Conservation (phyloP, 805 yeast species). For the Metschnikowia henanensis region DNA sequence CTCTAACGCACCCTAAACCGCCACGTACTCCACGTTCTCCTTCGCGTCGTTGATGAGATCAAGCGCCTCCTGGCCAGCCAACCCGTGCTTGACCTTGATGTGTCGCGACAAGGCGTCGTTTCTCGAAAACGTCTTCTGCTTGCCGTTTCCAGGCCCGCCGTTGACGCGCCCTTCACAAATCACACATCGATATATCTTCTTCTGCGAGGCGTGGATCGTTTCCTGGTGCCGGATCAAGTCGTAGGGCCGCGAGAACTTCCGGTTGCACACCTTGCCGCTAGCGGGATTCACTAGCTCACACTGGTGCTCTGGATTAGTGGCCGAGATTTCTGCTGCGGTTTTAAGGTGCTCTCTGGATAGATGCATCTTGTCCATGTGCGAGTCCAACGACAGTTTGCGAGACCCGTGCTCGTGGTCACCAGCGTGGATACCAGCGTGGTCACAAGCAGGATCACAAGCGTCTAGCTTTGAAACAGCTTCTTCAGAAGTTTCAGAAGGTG, state of each 20-base stretch:
- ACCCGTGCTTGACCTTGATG: slow-evolving; percentile 80
- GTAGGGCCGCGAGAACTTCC: slow-evolving; percentile 62
- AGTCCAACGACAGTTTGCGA: slow-evolving; percentile 3
- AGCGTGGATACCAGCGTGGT: no score
- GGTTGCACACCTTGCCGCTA: slow-evolving; percentile 49
- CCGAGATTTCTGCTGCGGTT: slow-evolving; percentile 34
- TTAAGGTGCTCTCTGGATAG: slow-evolving; percentile 15
- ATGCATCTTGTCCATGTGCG: slow-evolving; percentile 3
- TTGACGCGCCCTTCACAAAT: slow-evolving; percentile 46
- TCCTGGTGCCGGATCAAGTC: slow-evolving; percentile 95
- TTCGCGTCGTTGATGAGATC: slow-evolving; percentile 74
- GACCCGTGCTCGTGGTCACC: no score
- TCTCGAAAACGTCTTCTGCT: slow-evolving; percentile 45
- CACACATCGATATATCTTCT: slow-evolving; percentile 55
- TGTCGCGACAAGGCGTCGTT: slow-evolving; percentile 49
- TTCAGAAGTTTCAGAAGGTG: no score
- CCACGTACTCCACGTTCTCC: slow-evolving; percentile 67
- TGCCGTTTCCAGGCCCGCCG: slow-evolving; percentile 52
- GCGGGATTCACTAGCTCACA: slow-evolving; percentile 61
- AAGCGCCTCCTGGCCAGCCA: slow-evolving; percentile 63
- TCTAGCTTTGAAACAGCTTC: no score
- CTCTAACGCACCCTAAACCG: no score
- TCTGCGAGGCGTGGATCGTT: slow-evolving; percentile 88
- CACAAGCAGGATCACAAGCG: no score
- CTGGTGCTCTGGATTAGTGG: slow-evolving; percentile 45